Percentiles rank a stretch among this genome's conserved stretches.
These are phyloP conservation scores for Beverwykella pulmonaria DNA, from an alignment of 495 filamentous ascomycete species.

Conservation along the genomic window DNA sequence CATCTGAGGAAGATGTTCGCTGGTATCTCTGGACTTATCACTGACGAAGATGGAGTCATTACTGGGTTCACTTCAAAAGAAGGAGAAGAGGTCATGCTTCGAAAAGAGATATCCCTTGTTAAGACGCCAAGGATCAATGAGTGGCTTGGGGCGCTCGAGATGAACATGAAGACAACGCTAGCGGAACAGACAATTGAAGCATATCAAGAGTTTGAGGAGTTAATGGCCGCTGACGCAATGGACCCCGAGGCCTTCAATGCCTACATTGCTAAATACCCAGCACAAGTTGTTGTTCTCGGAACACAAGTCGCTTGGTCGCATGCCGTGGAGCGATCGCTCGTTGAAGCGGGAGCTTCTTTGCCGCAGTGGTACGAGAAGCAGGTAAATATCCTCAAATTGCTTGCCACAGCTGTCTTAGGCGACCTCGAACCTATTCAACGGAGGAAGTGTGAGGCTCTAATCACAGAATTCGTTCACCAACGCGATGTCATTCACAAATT, in stretches of 20 bases:
- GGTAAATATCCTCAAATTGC: slow-evolving; percentile 75
- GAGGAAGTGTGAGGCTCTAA: slow-evolving; percentile 97
- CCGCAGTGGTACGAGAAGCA: slow-evolving; percentile 70
- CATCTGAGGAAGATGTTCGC: slow-evolving; percentile 99
- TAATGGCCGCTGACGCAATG: slow-evolving; percentile 68
- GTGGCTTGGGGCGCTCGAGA: slow-evolving; percentile 89
- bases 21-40: slow-evolving; percentile 82
- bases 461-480: slow-evolving; percentile 98
- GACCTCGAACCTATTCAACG: slow-evolving; percentile 83
- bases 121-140: slow-evolving; percentile 97
- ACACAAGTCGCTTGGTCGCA: slow-evolving; percentile 95
- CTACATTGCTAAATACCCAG: slow-evolving; percentile 80
- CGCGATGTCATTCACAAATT: slow-evolving; percentile 87
- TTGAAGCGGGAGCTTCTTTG: slow-evolving; percentile 68
- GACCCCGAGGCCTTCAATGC: slow-evolving; percentile 68
- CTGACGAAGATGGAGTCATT: slow-evolving; percentile 88
- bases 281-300: slow-evolving; percentile 92
- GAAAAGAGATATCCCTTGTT: slow-evolving; percentile 84
- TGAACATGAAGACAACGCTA: slow-evolving; percentile 89
- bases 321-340: slow-evolving; percentile 73
- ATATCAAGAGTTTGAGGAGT: slow-evolving; percentile 69
- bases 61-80: slow-evolving; percentile 94
- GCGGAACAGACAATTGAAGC: slow-evolving; percentile 89
- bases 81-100: slow-evolving; percentile 83
- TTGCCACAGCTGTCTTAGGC: slow-evolving; percentile 86